These are phyloP conservation scores for Irpex sp. DNA, from an alignment of 1,284 basidiomycete genomes.

Conservation along the genomic window DNA sequence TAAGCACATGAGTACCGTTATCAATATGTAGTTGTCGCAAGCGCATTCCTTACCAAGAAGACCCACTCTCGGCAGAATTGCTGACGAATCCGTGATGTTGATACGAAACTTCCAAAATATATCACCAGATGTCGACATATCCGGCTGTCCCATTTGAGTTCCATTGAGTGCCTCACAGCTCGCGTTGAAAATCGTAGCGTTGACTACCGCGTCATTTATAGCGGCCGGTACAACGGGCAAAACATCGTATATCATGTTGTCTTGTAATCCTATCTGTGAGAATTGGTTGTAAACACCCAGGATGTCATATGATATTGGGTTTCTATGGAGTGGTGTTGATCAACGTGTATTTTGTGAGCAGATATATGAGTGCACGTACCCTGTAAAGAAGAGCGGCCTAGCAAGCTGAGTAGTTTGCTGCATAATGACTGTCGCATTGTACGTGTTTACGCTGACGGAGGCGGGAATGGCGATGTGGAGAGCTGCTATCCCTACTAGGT, in stretches of 20 bases:
- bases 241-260: constrained; percentile 9
- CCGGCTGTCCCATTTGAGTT: too few species aligned
- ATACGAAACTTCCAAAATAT: too few species aligned
- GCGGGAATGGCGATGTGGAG: constrained; percentile 2
- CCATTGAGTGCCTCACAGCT: too few species aligned
- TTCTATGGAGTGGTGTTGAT: too few species aligned
- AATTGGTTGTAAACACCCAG: neutral
- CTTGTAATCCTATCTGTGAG: neutral
- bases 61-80: too few species aligned
- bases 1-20: too few species aligned
- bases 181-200: neutral
- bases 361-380: neutral
- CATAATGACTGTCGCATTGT: neutral
- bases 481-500: neutral
- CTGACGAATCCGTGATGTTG: too few species aligned
- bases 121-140: too few species aligned
- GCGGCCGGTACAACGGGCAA: neutral
- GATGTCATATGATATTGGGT: neutral
- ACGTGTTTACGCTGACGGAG: neutral
- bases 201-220: neutral
- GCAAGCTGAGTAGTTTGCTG: neutral
- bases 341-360: too few species aligned
- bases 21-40: too few species aligned
- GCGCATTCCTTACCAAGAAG: too few species aligned
- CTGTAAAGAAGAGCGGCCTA: neutral